Evolutionary conservation across 352 stramenopile species (phyloP).

Genomic region (Phytopythium aichiense): DNA sequence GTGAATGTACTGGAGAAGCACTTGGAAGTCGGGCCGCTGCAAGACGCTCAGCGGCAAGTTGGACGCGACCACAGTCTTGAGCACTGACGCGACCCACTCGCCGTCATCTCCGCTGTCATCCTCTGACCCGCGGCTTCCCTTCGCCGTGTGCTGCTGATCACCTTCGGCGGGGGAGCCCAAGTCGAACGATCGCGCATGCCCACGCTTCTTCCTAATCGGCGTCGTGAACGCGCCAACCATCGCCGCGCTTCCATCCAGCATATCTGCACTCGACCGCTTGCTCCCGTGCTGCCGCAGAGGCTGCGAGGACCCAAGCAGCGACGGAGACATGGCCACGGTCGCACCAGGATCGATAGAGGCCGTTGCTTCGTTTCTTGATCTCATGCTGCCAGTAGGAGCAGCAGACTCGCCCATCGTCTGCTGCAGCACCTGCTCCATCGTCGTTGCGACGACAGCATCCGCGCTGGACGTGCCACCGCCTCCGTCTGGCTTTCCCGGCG

Average conservation of each 20-base stretch:
- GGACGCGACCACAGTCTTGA: conserved; percentile 32
- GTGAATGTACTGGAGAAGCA: conserved; percentile 28
- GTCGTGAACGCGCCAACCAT: neutral
- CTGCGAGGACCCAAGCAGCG: neutral
- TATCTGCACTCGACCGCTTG: conserved; percentile 3
- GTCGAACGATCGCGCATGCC: neutral
- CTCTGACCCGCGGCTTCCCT: neutral
- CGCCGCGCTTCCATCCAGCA: neutral
- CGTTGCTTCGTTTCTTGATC: neutral
- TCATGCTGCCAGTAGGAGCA: neutral
- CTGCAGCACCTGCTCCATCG: conserved; percentile 6
- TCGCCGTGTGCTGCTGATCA: neutral
- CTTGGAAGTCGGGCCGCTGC: conserved; percentile 36
- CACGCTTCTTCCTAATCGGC: conserved; percentile 1
- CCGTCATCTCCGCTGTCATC: neutral
- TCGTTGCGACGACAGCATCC: neutral
- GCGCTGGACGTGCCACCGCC: neutral
- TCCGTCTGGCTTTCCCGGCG: neutral
- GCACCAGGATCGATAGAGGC: neutral
- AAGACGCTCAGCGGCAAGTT: conserved; percentile 36
- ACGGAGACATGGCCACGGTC: neutral
- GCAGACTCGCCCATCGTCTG: neutral
- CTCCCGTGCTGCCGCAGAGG: neutral
- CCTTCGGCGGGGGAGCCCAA: neutral
- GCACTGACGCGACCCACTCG: conserved; percentile 7